Evolutionary conservation across 495 filamentous ascomycete species (phyloP).

Genomic region (Sordaria brevicollis): DNA sequence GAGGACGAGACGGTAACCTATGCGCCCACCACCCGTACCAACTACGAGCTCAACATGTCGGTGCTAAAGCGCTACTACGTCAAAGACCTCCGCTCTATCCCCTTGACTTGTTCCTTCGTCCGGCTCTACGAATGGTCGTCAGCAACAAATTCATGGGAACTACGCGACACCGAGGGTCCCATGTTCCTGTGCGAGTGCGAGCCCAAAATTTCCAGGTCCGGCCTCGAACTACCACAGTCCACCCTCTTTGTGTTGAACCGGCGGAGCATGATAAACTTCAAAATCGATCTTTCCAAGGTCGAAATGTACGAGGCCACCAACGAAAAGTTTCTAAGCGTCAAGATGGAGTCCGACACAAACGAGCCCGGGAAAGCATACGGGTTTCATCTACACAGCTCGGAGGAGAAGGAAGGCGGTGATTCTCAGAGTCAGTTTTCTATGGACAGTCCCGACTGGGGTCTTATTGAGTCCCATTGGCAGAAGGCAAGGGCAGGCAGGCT

Average conservation of each 20-base stretch:
- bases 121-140: constrained; percentile 68
- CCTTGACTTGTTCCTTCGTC: constrained; percentile 66
- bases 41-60: constrained; percentile 70
- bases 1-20: constrained; percentile 12
- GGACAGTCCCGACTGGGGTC: background rate
- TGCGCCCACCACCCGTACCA: constrained; percentile 47
- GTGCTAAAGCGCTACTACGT: constrained; percentile 66
- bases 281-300: constrained; percentile 29
- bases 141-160: constrained; percentile 58
- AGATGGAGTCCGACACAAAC: constrained; percentile 21
- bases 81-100: constrained; percentile 52
- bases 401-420: background rate
- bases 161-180: constrained; percentile 64
- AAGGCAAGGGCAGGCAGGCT: background rate
- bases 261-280: constrained; percentile 32
- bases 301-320: background rate
- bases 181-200: constrained; percentile 66
- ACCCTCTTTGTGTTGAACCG: constrained; percentile 39
- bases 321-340: constrained; percentile 29
- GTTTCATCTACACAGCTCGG: background rate
- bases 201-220: constrained; percentile 15
- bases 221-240: constrained; percentile 16
- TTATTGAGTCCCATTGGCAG: background rate
- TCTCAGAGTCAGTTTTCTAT: background rate
- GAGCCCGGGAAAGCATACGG: background rate